A percentile compares a stretch with the other conserved stretches of the same genome.
Conservation (phyloP, 2,329 filamentous ascomycete genomes). For the Daldinia sp. region DNA sequence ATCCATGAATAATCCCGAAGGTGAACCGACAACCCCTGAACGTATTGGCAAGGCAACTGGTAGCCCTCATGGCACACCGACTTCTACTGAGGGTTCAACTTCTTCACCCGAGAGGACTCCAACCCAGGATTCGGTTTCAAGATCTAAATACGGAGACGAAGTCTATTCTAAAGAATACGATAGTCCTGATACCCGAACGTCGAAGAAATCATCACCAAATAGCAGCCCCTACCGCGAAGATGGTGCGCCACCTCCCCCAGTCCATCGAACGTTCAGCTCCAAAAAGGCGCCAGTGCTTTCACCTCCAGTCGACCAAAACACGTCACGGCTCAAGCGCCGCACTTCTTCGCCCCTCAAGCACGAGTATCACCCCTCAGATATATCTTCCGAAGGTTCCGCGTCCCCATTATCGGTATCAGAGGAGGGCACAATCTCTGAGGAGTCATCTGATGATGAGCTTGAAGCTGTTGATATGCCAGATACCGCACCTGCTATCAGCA, state of each 20-base stretch:
- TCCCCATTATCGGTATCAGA: slow-evolving; percentile 48
- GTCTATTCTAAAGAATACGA: slow-evolving; percentile 37
- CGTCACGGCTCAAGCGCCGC: slow-evolving; percentile 70
- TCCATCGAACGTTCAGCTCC: slow-evolving; percentile 61
- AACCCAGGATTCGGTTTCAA: slow-evolving; percentile 52
- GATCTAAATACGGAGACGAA: slow-evolving; percentile 38
- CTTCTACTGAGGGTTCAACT: slow-evolving; percentile 38
- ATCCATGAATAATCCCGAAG: slow-evolving; percentile 38
- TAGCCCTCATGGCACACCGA: slow-evolving; percentile 50
- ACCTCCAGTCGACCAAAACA: slow-evolving; percentile 62
- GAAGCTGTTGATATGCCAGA: slow-evolving; percentile 72
- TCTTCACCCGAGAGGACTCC: slow-evolving; percentile 55
- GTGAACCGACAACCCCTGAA: slow-evolving; percentile 53
- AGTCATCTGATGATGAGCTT: slow-evolving; percentile 66
- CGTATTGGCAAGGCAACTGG: slow-evolving; percentile 52
- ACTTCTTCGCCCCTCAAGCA: slow-evolving; percentile 96
- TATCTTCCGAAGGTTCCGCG: slow-evolving; percentile 61
- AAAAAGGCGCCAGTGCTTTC: slow-evolving; percentile 57
- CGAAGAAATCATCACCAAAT: slow-evolving; percentile 53
- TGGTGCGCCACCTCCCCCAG: slow-evolving; percentile 67
- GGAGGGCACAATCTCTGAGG: slow-evolving; percentile 62
- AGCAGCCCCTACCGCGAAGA: slow-evolving; percentile 61
- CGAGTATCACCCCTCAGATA: slow-evolving; percentile 89
- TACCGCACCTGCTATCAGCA: slow-evolving; percentile 69
- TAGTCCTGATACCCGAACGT: slow-evolving; percentile 54